Evolutionary conservation across 768 basidiomycete genomes (phyloP), one percentile per base, ranked within the genome.

Genomic region (Leccinum subgranulosum): DNA sequence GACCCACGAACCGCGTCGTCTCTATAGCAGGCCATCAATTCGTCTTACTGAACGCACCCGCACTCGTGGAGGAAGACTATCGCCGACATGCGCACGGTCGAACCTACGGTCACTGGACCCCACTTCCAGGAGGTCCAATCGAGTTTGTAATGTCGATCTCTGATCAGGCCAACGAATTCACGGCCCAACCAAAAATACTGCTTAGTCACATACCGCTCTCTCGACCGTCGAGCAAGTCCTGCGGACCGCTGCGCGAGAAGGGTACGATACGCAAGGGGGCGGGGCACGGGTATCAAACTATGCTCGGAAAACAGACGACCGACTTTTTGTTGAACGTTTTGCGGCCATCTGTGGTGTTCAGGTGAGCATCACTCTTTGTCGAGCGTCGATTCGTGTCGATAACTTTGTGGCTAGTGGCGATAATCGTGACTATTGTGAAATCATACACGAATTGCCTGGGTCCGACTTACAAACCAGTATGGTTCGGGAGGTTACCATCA

Each of bases 381-480:
- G 48, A 29, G 45, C 1, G n/a, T 41, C 23, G 21, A 50, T 27
- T 45, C n/a, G 27, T 1, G 6, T 33, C 15, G 17, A 29, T 56
- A 36, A 59, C 11, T 6, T 41, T 41, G 4, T 25, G 47, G 25
- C 11, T 60, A 91, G 90, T 66, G 94, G 87, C 6, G 93, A 98
- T 73, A 91, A 96, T 70, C 89, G 92, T 51, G 94, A 97, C 72
- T 91, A 91, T 65, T 98, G 94, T 66, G 90, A 92, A 62, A 80
- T 87, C 64, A 74, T 72, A 23, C 90, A 91, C 69, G 73, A 74
- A 33, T 61, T 75, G 9, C 66, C 70, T 4, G 63, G 59, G n/a
- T 59, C 63, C 19, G 66, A 70, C 46, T 49, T 58, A 59, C 64
- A 55, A 50, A 53, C 55, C 15, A 60, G 59, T 60, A 57, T 66